These are phyloP conservation scores for Hexamita inflata DNA, from an alignment of 208 protist genomes.

Conservation along the genomic window DNA sequence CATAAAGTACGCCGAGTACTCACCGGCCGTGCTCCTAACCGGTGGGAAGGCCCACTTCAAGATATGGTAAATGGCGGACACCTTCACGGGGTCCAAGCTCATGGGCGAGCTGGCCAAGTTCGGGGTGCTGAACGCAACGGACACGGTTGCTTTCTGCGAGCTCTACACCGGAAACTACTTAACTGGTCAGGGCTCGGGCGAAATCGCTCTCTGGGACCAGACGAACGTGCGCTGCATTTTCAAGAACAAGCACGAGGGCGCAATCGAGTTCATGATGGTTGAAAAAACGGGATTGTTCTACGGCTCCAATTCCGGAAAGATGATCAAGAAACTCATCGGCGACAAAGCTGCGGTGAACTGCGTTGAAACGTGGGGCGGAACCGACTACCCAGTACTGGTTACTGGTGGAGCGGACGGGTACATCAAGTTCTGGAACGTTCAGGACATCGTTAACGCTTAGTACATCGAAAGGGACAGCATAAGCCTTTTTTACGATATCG, in stretches of 20 bases:
- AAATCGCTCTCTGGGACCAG: conserved; percentile 12
- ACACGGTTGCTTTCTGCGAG: neutral
- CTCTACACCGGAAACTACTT: neutral
- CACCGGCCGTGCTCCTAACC: neutral
- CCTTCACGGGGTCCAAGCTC: conserved; percentile 17
- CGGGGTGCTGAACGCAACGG: conserved; percentile 4
- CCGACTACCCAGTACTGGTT: conserved; percentile 3
- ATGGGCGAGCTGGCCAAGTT: conserved; percentile 24
- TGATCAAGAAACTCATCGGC: too few relatives aligned
- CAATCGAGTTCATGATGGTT: conserved; percentile 8
- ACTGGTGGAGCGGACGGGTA: conserved; percentile 19
- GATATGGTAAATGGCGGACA: conserved; percentile 15
- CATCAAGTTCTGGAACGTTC: neutral
- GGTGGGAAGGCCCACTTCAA: conserved; percentile 12
- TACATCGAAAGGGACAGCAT: neutral
- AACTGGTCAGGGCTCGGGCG: conserved; percentile 7
- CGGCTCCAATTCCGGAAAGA: too few relatives aligned
- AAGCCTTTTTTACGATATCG: conserved; percentile 1
- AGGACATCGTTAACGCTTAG: neutral
- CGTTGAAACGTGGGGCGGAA: neutral
- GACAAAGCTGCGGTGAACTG: neutral
- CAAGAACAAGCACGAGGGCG: neutral
- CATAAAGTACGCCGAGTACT: neutral
- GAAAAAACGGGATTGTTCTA: neutral
- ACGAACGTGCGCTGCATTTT: neutral